Conservation (phyloP, 2,329 filamentous ascomycete genomes). For the Orbilia blumenaviensis region DNA sequence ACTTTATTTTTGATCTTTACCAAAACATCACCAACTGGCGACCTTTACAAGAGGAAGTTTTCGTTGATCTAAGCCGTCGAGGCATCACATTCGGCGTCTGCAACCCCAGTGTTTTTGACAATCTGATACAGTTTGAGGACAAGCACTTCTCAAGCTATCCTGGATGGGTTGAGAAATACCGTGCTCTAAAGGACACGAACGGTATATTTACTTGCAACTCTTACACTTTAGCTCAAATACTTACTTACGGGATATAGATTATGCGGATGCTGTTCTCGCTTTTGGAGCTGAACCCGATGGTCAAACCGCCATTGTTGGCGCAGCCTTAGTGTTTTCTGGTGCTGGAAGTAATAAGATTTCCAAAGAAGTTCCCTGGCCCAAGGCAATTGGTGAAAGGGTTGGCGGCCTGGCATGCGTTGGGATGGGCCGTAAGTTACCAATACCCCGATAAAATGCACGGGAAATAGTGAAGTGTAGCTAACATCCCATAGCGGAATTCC, state of each 20-base stretch:
- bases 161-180: slow-evolving; percentile 58
- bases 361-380: slow-evolving; percentile 58
- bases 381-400: slow-evolving; percentile 57
- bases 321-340: slow-evolving; percentile 57
- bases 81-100: slow-evolving; percentile 57
- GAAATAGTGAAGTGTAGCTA: neutral
- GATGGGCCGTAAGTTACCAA: slow-evolving; percentile 56
- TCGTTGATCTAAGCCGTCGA: slow-evolving; percentile 54
- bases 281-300: slow-evolving; percentile 37
- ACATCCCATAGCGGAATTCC: slow-evolving; percentile 54
- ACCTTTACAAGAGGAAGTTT: slow-evolving; percentile 51
- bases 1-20: slow-evolving; percentile 57
- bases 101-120: slow-evolving; percentile 55
- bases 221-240: neutral
- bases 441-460: neutral
- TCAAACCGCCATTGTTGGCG: slow-evolving; percentile 55
- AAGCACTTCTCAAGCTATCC: slow-evolving; percentile 57
- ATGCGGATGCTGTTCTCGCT: slow-evolving; percentile 58
- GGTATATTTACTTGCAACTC: slow-evolving; percentile 16
- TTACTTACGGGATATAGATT: slow-evolving; percentile 48
- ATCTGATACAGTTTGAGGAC: slow-evolving; percentile 57
- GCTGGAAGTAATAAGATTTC: slow-evolving; percentile 58
- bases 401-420: slow-evolving; percentile 58
- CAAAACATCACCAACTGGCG: slow-evolving; percentile 56
- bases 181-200: slow-evolving; percentile 56